A percentile compares a stretch with the other conserved stretches of the same genome.
These are phyloP conservation scores for Claviceps purpurea DNA, from an alignment of 2,329 filamentous ascomycete species.

Conservation along the genomic window DNA sequence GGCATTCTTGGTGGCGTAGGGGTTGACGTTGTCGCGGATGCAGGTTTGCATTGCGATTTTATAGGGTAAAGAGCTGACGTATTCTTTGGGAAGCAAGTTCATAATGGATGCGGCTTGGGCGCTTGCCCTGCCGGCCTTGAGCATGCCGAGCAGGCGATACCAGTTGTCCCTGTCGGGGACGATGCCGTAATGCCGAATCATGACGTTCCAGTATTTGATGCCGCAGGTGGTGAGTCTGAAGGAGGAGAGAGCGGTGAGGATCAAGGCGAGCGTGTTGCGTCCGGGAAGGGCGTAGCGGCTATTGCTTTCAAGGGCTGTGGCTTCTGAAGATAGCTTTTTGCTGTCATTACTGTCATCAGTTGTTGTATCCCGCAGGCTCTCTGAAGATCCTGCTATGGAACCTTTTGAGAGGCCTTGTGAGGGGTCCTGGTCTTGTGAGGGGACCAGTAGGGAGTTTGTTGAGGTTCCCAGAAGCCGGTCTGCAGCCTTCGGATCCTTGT, in stretches of 20 bases:
- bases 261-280: slow-evolving; percentile 50
- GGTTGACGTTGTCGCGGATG: slow-evolving; percentile 62
- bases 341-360: not conserved
- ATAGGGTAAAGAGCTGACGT: slow-evolving; percentile 42
- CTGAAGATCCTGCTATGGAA: too few relatives aligned
- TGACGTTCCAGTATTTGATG: slow-evolving; percentile 63
- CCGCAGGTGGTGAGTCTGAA: slow-evolving; percentile 48
- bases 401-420: not conserved
- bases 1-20: slow-evolving; percentile 52
- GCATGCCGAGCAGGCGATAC: slow-evolving; percentile 51
- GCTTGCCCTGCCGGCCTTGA: slow-evolving; percentile 54
- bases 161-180: slow-evolving; percentile 61
- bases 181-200: slow-evolving; percentile 50
- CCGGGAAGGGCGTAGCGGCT: slow-evolving; percentile 29
- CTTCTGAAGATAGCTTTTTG: not conserved
- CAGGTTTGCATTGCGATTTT: slow-evolving; percentile 63
- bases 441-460: too few relatives aligned
- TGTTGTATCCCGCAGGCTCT: not conserved
- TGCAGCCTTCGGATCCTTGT: slow-evolving; percentile 14
- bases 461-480: too few relatives aligned
- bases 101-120: slow-evolving; percentile 47
- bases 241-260: slow-evolving; percentile 50
- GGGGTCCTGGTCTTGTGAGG: not conserved
- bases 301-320: slow-evolving; percentile 8
- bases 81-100: slow-evolving; percentile 31